Evolutionary conservation across 1,284 basidiomycete species (phyloP), one percentile per base, ranked within the genome.

Genomic region (Schizophyllum amplum): DNA sequence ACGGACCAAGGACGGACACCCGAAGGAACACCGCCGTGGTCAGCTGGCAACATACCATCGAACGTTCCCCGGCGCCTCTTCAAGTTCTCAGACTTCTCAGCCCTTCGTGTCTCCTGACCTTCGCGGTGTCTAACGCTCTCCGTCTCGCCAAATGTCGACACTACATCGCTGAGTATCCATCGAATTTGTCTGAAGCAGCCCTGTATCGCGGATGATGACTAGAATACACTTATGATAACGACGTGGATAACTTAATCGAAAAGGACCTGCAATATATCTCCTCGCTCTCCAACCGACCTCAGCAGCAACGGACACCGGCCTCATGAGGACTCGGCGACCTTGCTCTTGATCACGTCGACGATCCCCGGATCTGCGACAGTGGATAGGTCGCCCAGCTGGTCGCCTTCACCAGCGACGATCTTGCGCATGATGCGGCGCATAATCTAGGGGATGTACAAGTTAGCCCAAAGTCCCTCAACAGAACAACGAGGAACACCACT

Each of bases 341-440:
- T 89, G 65, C 73, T 71, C 79, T 90, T 90, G 75, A 93, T 92
- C 53, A 79, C 70, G 27, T 94, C 92, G 26, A 95, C 89, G 53
- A 93, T 76, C n/a, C 73, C 70, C 5, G 92, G 92, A 62, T 98
- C 92, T 15, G 92, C 93, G 54, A 97, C 79, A 11, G 94, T 94
- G 62, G 87, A 92, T 42, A 97, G 78, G 74, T 99, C 96, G 53
- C 92, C 92, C 49, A 99, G 83, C 71, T 94, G 89, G 72, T 98
- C 94, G 21, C 84, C 91, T 70, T 98, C 94, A 52, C 92, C 90
- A 2, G 91, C 88, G 51, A 93, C 89, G 68, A 98, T 92, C 84
- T 99, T 98, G 67, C 96, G 84, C 79, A 98, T 83, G 60, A 97
- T 89, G 55, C 96, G 83, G 57, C 94, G 84, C 87, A 98, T 94